A percentile compares a stretch with the other conserved stretches of the same genome.
phyloP scores from a whole-genome alignment of 2,329 filamentous ascomycete species.

The Colletotrichum lindemuthianum region DNA sequence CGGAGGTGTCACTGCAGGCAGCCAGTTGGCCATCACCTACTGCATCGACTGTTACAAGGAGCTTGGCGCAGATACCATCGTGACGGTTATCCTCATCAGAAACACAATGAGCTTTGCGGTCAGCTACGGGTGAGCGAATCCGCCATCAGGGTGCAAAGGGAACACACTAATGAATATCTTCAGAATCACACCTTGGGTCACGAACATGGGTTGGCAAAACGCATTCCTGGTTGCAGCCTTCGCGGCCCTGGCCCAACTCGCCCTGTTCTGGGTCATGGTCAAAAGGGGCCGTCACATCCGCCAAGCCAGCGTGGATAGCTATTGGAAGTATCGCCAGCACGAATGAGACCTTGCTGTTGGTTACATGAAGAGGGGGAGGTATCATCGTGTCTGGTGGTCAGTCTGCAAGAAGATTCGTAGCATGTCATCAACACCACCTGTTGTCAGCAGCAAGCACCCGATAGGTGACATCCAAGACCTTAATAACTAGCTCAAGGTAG shows the following conservation, averaged over 20 bases:
- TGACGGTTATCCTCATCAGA: conserved; percentile 51
- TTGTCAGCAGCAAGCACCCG: no score
- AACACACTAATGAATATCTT: conserved; percentile 41
- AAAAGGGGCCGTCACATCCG: conserved; percentile 14
- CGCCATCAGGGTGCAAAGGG: background rate
- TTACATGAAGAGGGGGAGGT: background rate
- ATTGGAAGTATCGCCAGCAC: conserved; percentile 12
- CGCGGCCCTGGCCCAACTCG: background rate
- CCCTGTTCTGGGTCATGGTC: conserved; percentile 19
- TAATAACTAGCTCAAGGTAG: no score
- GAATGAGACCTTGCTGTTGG: background rate
- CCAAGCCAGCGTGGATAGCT: conserved; percentile 13
- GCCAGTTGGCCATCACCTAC: conserved; percentile 51
- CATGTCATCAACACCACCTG: no score
- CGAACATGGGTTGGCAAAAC: conserved; percentile 18
- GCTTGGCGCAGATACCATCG: conserved; percentile 51
- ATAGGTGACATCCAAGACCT: no score
- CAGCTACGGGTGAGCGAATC: conserved; percentile 45
- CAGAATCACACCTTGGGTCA: conserved; percentile 26
- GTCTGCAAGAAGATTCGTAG: no score
- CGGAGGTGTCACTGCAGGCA: conserved; percentile 46
- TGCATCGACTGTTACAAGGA: conserved; percentile 54
- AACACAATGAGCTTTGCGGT: conserved; percentile 51
- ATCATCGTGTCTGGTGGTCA: no score
- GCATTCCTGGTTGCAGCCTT: conserved; percentile 17